Base-by-base conservation (phyloP, 345 rosid genomes). In the Chamaenerion angustifolium region DNA sequence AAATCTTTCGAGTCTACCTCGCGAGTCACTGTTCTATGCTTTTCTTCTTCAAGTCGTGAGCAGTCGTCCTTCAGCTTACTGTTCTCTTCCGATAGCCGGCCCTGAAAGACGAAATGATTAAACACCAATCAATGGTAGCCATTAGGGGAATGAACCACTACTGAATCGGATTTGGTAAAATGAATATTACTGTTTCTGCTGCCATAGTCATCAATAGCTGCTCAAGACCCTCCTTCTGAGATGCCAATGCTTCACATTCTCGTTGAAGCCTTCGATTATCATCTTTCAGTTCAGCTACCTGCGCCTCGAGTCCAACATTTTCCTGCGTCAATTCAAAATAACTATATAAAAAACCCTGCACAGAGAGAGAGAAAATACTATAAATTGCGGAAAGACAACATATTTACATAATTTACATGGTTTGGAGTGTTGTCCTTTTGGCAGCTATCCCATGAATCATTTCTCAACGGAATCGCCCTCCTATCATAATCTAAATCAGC, bases 231-330 rank as follows among this genome's bases (percentile, higher is more conserved):
- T 16, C 61, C 19, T 42, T 57, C 0, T 16, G 54, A 0, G 12
- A 54, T 23, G 16, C n/a, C 40, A 16, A 11, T 15, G 48, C 21
- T 19, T 42, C 42, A 14, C 52, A 42, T 49, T 42, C 55, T 49
- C 40, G 45, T 49, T 42, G 55, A 57, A 57, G 61, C 55, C 40
- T 27, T 16, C 12, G n/a, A 10, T 57, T 57, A 14, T 49, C 35
- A 15, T 42, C 16, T 49, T 50, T 57, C 55, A 49, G 42, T 14
- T 11, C 47, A 14, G 55, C 49, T 25, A 57, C 19, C 13, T 43
- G 48, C 25, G 35, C 41, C 43, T 49, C 48, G 16, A 49, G 12
- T 0, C 10, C 42, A 19, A 2, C 55, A 42, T 40, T 18, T 9
- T 2, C 61, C 61, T 57, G 54, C 14, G 5, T 14, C 1, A 11